Percentiles rank a stretch among this genome's conserved stretches.
Evolutionary conservation across 1,284 basidiomycete genomes (phyloP).

Genomic region (Trametes pubescens): DNA sequence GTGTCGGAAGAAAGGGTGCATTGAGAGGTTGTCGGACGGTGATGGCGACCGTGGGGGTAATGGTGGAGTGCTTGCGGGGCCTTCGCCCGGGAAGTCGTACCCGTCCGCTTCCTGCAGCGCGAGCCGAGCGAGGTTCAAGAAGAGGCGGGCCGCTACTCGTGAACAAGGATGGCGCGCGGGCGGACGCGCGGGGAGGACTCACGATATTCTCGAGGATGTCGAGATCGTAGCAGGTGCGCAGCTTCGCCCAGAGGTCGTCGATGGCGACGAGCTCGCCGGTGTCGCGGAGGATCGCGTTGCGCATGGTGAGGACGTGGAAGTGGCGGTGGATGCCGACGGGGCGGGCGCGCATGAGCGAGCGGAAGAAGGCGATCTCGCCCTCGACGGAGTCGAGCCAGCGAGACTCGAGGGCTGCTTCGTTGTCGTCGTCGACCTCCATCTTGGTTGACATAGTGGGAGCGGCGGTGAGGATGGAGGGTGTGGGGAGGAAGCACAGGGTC

Average conservation of each 20-base stretch:
- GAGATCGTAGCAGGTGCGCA: slow-evolving; percentile 77
- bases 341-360: slow-evolving; percentile 76
- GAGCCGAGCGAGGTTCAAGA: neutral
- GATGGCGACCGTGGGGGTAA: slow-evolving; percentile 65
- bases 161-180: slow-evolving; percentile 19
- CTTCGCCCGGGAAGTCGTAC: slow-evolving; percentile 58
- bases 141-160: neutral
- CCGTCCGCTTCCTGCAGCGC: slow-evolving; percentile 64
- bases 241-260: slow-evolving; percentile 78
- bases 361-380: slow-evolving; percentile 84
- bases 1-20: slow-evolving; percentile 74
- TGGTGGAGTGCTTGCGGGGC: slow-evolving; percentile 52
- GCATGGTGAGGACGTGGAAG: slow-evolving; percentile 81
- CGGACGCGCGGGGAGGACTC: slow-evolving; percentile 44
- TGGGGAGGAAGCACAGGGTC: slow-evolving; percentile 1
- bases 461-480: neutral
- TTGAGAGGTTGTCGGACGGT: slow-evolving; percentile 68
- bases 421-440: slow-evolving; percentile 31
- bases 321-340: slow-evolving; percentile 82
- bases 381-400: slow-evolving; percentile 71
- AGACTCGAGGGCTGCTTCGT: neutral
- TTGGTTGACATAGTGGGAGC: slow-evolving; percentile 14
- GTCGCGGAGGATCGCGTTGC: slow-evolving; percentile 73
- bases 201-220: slow-evolving; percentile 80
- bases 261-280: slow-evolving; percentile 69